phyloP scores from a whole-genome alignment of 2,329 filamentous ascomycete genomes.

The Gnomoniopsis smithogilvyi region DNA sequence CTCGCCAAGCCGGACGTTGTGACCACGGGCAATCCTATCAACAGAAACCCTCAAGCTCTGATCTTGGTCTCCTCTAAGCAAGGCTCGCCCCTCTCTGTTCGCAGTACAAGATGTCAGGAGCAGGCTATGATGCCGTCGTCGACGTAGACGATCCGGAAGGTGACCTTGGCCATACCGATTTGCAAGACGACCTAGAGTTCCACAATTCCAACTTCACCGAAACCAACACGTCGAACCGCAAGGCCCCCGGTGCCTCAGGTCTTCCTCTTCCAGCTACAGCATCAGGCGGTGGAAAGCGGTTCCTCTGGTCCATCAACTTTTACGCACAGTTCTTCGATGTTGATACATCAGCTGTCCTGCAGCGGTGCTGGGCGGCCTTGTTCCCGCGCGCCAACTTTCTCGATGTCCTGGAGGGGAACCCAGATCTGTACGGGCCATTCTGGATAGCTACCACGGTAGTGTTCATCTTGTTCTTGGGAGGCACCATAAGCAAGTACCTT shows the following conservation, averaged over 20 bases:
- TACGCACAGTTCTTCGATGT: constrained; percentile 99
- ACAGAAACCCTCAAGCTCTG: no score
- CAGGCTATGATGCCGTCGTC: constrained; percentile 96
- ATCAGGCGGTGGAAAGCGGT: constrained; percentile 65
- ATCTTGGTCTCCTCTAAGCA: no score
- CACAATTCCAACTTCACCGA: constrained; percentile 86
- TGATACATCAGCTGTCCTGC: constrained; percentile 84
- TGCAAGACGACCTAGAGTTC: constrained; percentile 98
- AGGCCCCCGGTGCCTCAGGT: constrained; percentile 44
- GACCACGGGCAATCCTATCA: no score
- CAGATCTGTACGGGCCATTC: constrained; percentile 93
- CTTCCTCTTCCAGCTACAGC: constrained; percentile 58
- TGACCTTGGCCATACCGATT: constrained; percentile 95
- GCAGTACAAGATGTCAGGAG: constrained; percentile 61
- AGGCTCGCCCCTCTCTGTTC: background rate
- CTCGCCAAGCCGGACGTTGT: background rate
- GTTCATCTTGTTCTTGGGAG: constrained; percentile 90
- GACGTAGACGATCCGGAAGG: constrained; percentile 89
- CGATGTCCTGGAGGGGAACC: constrained; percentile 94
- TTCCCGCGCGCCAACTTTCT: constrained; percentile 94
- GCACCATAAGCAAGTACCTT: constrained; percentile 91
- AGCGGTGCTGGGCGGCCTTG: constrained; percentile 83
- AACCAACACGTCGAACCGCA: constrained; percentile 44
- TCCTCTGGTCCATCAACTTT: constrained; percentile 88
- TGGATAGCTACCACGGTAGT: constrained; percentile 99